Percentiles rank a stretch among this genome's conserved stretches.
phyloP scores from a whole-genome alignment of 805 yeast genomes.

The Huiozyma naganishii region DNA sequence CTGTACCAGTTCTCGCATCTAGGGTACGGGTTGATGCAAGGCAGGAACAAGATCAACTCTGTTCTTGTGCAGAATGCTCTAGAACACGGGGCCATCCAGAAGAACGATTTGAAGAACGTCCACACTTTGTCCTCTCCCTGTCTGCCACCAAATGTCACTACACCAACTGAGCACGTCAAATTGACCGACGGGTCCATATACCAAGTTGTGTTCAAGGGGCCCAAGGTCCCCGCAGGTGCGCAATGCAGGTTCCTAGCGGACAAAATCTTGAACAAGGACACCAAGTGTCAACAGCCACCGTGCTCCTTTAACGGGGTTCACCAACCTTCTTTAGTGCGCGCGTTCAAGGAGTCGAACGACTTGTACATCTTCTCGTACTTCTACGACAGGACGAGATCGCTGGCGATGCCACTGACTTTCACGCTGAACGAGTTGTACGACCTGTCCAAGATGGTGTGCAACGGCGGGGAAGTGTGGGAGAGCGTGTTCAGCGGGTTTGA shows the following conservation, averaged over 20 bases:
- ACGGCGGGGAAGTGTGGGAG: constrained; percentile 70
- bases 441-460: constrained; percentile 74
- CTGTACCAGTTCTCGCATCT: constrained; percentile 91
- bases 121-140: constrained; percentile 67
- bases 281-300: constrained; percentile 61
- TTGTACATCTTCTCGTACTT: constrained; percentile 88
- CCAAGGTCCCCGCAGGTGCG: constrained; percentile 52
- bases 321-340: constrained; percentile 79
- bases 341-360: constrained; percentile 65
- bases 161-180: constrained; percentile 53
- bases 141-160: constrained; percentile 63
- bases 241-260: constrained; percentile 87
- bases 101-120: constrained; percentile 30
- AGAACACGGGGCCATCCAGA: constrained; percentile 31
- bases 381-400: constrained; percentile 86
- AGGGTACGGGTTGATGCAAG: constrained; percentile 93
- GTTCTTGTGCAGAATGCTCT: constrained; percentile 46
- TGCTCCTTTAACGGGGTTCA: constrained; percentile 97
- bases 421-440: constrained; percentile 76
- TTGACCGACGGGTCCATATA: constrained; percentile 37
- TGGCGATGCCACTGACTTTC: constrained; percentile 90
- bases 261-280: constrained; percentile 69
- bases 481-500: constrained; percentile 53
- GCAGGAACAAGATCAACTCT: constrained; percentile 70
- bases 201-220: constrained; percentile 55